Conservation (phyloP, 176 grass and related monocot genomes). For the Oryza longistaminata region DNA sequence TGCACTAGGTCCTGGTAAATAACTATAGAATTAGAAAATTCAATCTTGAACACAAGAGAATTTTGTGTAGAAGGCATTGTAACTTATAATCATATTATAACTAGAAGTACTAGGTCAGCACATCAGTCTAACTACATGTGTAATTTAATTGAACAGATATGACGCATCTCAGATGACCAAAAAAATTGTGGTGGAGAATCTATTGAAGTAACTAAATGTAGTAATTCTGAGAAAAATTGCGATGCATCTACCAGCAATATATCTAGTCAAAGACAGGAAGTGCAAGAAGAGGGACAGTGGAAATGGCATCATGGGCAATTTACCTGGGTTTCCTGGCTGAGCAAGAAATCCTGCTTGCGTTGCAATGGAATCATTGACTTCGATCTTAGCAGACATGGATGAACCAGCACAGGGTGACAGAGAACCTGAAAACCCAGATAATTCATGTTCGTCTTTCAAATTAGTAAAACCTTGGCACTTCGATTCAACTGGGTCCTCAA, state of each 20-base stretch:
- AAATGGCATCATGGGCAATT: neutral
- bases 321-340: constrained; percentile 69
- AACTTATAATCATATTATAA: neutral
- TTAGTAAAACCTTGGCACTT: constrained; percentile 54
- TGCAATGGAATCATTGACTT: constrained; percentile 59
- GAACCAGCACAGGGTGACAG: constrained; percentile 62
- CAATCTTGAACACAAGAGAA: neutral
- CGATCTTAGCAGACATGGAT: constrained; percentile 67
- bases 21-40: constrained; percentile 19
- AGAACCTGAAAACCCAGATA: constrained; percentile 67
- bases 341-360: constrained; percentile 50
- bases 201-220: neutral
- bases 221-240: neutral
- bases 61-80: neutral
- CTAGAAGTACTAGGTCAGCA: neutral
- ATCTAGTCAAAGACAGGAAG: neutral
- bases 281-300: neutral
- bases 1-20: constrained; percentile 46
- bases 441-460: constrained; percentile 64
- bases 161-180: neutral
- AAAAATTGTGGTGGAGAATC: neutral
- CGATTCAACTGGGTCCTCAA: constrained; percentile 70
- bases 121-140: neutral
- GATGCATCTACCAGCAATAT: neutral
- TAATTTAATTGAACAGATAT: neutral